These are phyloP conservation scores for Torulaspora maleeae DNA, from an alignment of 805 yeast genomes.

Conservation along the genomic window DNA sequence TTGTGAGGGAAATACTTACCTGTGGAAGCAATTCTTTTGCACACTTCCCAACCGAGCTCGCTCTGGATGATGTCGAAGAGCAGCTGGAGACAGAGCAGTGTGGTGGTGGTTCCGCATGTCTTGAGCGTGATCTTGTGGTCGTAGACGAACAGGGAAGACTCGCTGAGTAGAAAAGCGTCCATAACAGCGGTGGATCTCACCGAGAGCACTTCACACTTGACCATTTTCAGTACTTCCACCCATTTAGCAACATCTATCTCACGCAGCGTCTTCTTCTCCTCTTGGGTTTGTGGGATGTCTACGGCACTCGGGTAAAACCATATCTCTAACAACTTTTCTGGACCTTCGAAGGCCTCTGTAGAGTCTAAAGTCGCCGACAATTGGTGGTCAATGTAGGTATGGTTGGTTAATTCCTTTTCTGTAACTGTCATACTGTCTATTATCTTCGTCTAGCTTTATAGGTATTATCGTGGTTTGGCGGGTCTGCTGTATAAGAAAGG, in stretches of 20 bases:
- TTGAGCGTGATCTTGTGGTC: slow-evolving; percentile 80
- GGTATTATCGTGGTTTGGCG: slow-evolving; percentile 24
- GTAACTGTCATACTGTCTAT: slow-evolving; percentile 32
- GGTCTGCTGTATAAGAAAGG: slow-evolving; percentile 22
- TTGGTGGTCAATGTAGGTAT: slow-evolving; percentile 68
- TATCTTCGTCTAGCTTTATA: neutral
- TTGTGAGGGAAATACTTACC: slow-evolving; percentile 45
- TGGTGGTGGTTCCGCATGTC: slow-evolving; percentile 95
- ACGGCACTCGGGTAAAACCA: slow-evolving; percentile 66
- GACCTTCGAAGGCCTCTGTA: slow-evolving; percentile 92
- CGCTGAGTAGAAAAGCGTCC: slow-evolving; percentile 84
- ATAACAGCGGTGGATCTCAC: slow-evolving; percentile 58
- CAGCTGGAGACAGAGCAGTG: slow-evolving; percentile 67
- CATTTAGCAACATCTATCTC: slow-evolving; percentile 61
- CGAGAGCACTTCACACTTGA: slow-evolving; percentile 84
- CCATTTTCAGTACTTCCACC: slow-evolving; percentile 70
- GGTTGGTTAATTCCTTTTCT: slow-evolving; percentile 36
- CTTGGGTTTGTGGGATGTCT: slow-evolving; percentile 28
- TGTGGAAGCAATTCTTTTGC: slow-evolving; percentile 9
- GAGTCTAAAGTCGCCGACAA: slow-evolving; percentile 78
- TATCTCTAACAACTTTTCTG: slow-evolving; percentile 86
- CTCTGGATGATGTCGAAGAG: slow-evolving; percentile 49
- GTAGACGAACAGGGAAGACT: slow-evolving; percentile 85
- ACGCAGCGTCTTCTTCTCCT: slow-evolving; percentile 48
- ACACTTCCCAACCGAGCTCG: slow-evolving; percentile 42